Conservation (phyloP, 345 rosid genomes). For the Eucalyptus virginea region DNA sequence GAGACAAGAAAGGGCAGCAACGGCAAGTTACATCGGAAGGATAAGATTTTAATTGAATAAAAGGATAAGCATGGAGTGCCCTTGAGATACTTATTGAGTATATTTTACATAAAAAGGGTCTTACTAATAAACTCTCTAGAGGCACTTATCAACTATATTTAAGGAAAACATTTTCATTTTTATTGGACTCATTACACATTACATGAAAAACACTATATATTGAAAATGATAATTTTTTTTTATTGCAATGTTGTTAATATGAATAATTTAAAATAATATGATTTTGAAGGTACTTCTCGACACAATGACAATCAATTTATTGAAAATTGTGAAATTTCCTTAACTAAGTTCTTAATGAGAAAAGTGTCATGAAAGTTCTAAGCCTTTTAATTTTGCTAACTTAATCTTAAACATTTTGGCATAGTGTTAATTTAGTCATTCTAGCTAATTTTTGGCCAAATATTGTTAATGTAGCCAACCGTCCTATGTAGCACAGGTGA, state of each 20-base stretch:
- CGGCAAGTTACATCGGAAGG: not conserved
- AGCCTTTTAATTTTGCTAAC: accelerated
- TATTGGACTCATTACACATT: not conserved
- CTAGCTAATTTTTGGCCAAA: not conserved
- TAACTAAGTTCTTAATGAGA: too few relatives aligned
- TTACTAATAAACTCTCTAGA: not conserved
- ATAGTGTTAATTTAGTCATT: too few relatives aligned
- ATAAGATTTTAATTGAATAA: not conserved
- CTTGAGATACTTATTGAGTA: not conserved
- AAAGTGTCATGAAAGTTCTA: too few relatives aligned
- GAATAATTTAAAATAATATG: too few relatives aligned
- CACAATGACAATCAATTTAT: too few relatives aligned
- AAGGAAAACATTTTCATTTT: not conserved
- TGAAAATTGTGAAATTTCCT: too few relatives aligned
- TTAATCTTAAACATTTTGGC: too few relatives aligned
- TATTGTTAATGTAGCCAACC: too few relatives aligned
- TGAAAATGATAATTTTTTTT: not conserved
- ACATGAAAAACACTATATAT: not conserved
- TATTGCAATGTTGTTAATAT: not conserved
- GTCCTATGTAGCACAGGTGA: too few relatives aligned
- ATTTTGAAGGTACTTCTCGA: too few relatives aligned
- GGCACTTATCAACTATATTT: not conserved
- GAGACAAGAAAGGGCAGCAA: not conserved
- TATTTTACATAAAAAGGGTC: not conserved
- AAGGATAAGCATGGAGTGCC: not conserved